These are phyloP conservation scores for Ogataea minuta DNA, from an alignment of 805 yeast genomes.

Conservation along the genomic window DNA sequence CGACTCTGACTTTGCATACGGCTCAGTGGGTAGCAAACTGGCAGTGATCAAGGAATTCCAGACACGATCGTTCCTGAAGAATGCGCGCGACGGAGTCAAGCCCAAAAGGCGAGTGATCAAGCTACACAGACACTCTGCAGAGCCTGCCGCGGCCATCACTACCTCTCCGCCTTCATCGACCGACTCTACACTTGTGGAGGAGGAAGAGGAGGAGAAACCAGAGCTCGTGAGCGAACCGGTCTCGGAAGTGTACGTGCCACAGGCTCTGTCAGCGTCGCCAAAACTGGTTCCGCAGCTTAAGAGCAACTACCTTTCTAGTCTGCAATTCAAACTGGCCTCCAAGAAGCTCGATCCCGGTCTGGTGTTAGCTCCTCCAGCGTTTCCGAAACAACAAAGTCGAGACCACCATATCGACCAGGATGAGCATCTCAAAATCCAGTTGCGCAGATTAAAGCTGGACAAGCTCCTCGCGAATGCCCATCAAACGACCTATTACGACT, in stretches of 20 bases:
- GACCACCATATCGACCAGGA: conserved; percentile 25
- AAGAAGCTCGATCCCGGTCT: conserved; percentile 10
- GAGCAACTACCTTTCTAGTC: conserved; percentile 10
- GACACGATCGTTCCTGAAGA: conserved; percentile 39
- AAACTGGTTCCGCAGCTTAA: background rate
- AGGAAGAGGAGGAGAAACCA: background rate
- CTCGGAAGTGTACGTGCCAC: too few species aligned
- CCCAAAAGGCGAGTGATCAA: conserved; percentile 30
- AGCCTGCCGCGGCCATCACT: conserved; percentile 17
- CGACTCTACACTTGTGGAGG: conserved; percentile 7
- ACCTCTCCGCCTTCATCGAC: conserved; percentile 7
- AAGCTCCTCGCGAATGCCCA: conserved; percentile 21
- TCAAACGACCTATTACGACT: conserved; percentile 14
- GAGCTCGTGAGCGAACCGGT: too few species aligned
- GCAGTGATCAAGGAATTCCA: conserved; percentile 46
- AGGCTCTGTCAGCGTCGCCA: background rate
- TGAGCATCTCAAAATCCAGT: conserved; percentile 26
- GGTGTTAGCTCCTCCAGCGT: conserved; percentile 4
- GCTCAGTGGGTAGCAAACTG: conserved; percentile 37
- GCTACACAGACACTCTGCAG: conserved; percentile 18
- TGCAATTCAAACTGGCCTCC: conserved; percentile 15
- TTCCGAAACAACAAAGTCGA: conserved; percentile 4
- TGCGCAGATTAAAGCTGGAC: conserved; percentile 29
- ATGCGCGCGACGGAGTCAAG: conserved; percentile 28
- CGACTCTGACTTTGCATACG: conserved; percentile 27